Base-by-base conservation (phyloP, 306 rosid genomes). In the Cucumis hystrix region DNA sequence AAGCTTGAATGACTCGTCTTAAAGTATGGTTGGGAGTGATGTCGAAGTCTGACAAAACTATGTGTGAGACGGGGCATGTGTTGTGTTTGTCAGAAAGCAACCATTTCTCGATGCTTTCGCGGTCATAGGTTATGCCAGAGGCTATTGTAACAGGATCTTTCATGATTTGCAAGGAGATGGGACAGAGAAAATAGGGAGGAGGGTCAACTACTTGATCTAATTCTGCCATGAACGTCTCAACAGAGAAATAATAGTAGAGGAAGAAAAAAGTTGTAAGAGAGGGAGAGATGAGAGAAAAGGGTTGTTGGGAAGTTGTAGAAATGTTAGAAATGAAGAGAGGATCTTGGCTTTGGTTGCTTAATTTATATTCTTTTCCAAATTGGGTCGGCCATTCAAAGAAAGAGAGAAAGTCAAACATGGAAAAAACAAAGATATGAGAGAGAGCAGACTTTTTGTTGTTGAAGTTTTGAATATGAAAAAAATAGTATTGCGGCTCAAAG, bases 101-200 rank as follows among this genome's bases (percentile, higher is more conserved):
- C 97, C 97, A 92, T 6, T 83, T 86, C 63, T 92, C 97, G 6
- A 92, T 92, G 88, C 83, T 87, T 2, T 88, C 93, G 6, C 97
- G 52, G 25, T 92, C 93, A 39, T 92, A 92, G 10, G 97, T 89
- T 60, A 92, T 92, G n/a, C 97, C 97, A 10, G 97, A 85, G 61
- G 83, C 70, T 35, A 85, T 84, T 0, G 93, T 92, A 8, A 92
- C 97, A 2, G 97, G 97, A 47, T 92, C 97, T 49, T 80, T 81
- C 97, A 92, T 92, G 56, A 92, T 88, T 77, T 88, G 90, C 0
- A 92, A 90, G 35, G 96, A 89, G 10, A 92, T 88, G 3, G 96
- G 97, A 76, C 97, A 92, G 3, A 83, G 76, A 76, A 89, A 92
- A 63, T 81, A 92, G 20, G 84, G 81, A 78, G 97, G 97, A 68